Evolutionary conservation across 2,329 filamentous ascomycete genomes (phyloP).

Genomic region (Penicillium sp.): DNA sequence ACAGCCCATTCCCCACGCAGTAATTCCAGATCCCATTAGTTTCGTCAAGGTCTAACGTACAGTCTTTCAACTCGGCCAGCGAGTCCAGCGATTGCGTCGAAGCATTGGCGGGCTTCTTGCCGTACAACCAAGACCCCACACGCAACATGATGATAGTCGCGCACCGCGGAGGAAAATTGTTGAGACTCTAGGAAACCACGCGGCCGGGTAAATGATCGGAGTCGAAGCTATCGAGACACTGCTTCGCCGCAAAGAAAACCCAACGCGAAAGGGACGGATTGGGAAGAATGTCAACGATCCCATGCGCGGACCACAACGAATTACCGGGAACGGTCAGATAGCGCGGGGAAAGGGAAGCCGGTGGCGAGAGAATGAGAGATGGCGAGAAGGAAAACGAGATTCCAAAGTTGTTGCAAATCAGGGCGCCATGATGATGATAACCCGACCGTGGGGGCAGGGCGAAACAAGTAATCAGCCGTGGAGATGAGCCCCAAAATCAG

Average conservation of each 20-base stretch:
- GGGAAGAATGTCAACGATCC: conserved; percentile 32
- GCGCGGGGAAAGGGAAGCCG: conserved; percentile 2
- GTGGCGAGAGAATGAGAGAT: conserved; percentile 6
- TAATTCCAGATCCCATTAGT: neutral
- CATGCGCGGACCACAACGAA: conserved; percentile 21
- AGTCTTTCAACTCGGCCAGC: conserved; percentile 57
- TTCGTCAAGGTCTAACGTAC: conserved; percentile 32
- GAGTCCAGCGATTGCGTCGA: conserved; percentile 60
- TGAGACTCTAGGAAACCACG: neutral
- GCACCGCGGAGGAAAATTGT: neutral
- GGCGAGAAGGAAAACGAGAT: neutral
- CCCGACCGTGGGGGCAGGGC: neutral
- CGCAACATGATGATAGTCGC: conserved; percentile 37
- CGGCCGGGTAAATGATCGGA: neutral
- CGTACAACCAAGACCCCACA: conserved; percentile 49
- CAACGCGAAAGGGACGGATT: conserved; percentile 23
- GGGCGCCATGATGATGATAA: neutral
- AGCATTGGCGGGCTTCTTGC: conserved; percentile 44
- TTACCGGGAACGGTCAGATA: conserved; percentile 26
- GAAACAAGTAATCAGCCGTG: neutral
- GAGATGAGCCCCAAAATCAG: neutral
- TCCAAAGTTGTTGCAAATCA: neutral
- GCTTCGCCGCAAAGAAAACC: neutral
- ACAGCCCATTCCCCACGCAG: neutral
- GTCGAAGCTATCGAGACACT: neutral